phyloP scores from a whole-genome alignment of 2,329 filamentous ascomycete genomes.

The Thielaviopsis musarum region DNA sequence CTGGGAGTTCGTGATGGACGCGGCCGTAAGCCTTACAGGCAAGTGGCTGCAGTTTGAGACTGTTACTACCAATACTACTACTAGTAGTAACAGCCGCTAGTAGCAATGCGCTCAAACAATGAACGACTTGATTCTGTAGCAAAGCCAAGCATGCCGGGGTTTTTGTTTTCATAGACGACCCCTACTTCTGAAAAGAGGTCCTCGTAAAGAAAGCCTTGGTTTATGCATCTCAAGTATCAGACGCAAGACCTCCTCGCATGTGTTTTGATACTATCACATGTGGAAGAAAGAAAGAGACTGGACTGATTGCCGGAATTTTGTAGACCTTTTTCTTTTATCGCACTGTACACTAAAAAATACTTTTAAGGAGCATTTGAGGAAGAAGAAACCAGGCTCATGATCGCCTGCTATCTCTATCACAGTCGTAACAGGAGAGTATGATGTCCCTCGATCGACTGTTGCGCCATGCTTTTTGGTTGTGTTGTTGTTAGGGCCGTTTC shows the following conservation, averaged over 20 bases:
- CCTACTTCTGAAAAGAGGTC: background rate
- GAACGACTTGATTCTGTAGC: too few species aligned
- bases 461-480: background rate
- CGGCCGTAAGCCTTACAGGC: background rate
- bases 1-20: background rate
- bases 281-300: too few species aligned
- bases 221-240: background rate
- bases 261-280: background rate
- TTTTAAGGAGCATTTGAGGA: background rate
- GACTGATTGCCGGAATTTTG: too few species aligned
- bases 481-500: background rate
- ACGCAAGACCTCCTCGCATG: too few species aligned
- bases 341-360: too few species aligned
- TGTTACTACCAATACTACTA: too few species aligned
- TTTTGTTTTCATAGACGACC: background rate
- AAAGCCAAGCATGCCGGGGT: too few species aligned
- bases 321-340: too few species aligned
- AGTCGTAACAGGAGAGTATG: background rate
- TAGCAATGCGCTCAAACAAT: too few species aligned
- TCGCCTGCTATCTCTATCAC: background rate
- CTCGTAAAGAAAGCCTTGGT: background rate
- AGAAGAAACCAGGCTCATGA: background rate
- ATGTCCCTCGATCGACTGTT: background rate
- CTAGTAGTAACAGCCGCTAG: too few species aligned
- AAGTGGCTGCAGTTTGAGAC: too few species aligned